phyloP scores from a whole-genome alignment of 371 early-diverging fungal species.

The Mortierella sp. region DNA sequence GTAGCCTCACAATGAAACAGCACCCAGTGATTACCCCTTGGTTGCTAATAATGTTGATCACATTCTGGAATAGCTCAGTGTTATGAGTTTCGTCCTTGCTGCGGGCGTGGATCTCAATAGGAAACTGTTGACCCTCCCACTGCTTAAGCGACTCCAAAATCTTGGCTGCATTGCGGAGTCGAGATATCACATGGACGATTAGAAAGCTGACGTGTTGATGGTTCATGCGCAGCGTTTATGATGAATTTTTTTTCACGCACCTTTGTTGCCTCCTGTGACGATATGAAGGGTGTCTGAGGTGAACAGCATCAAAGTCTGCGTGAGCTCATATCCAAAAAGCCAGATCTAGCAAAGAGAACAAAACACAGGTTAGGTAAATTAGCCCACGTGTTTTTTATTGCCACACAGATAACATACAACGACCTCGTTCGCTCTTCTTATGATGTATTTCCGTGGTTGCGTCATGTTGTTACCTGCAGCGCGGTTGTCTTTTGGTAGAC shows the following conservation, averaged over 20 bases:
- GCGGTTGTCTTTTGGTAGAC: conserved; percentile 78
- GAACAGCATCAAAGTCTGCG: conserved; percentile 86
- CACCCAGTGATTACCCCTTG: no score
- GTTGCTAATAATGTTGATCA: conserved; percentile 63
- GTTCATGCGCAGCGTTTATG: not conserved
- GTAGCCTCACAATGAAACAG: no score
- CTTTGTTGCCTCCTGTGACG: conserved; percentile 74
- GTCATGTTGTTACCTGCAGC: no score
- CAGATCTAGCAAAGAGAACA: conserved; percentile 74
- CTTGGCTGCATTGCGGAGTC: conserved; percentile 30
- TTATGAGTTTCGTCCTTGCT: conserved; percentile 80
- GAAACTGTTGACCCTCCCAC: conserved; percentile 62
- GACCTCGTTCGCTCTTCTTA: no score
- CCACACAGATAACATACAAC: no score
- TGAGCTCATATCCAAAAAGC: conserved; percentile 95
- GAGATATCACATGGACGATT: not conserved
- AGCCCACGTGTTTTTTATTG: no score
- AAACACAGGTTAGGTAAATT: not conserved
- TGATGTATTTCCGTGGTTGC: no score
- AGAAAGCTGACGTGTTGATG: not conserved
- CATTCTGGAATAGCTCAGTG: conserved; percentile 64
- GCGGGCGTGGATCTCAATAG: conserved; percentile 80
- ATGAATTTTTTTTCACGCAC: conserved; percentile 5
- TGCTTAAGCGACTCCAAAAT: conserved; percentile 61
- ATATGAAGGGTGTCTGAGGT: conserved; percentile 82